Percentiles rank a stretch among this genome's conserved stretches.
These are phyloP conservation scores for Neurospora pannonica DNA, from an alignment of 495 filamentous ascomycete genomes.

Conservation along the genomic window DNA sequence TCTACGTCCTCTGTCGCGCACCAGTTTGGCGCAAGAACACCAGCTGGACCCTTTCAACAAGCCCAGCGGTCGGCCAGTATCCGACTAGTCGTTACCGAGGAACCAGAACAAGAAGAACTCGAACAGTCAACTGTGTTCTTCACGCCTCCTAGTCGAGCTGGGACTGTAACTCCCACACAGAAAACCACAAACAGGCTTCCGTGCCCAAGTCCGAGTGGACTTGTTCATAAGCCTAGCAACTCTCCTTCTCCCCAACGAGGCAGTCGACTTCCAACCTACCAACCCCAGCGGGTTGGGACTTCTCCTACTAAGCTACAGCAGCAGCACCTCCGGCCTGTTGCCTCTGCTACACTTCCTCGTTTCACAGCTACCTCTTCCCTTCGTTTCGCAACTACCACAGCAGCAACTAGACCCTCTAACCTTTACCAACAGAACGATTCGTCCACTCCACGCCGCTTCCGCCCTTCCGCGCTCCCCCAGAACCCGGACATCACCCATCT, in stretches of 20 bases:
- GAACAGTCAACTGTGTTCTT: neutral
- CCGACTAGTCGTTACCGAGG: neutral
- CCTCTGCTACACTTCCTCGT: neutral
- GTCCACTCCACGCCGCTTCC: slow-evolving; percentile 36
- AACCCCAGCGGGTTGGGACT: neutral
- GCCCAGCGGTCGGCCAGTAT: neutral
- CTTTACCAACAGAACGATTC: slow-evolving; percentile 31
- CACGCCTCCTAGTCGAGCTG: neutral
- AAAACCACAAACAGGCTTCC: neutral
- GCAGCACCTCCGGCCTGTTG: neutral
- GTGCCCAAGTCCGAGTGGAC: neutral
- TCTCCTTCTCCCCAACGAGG: neutral
- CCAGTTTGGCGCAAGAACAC: neutral
- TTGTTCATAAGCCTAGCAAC: neutral
- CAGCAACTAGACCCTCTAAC: neutral
- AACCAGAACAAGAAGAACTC: neutral
- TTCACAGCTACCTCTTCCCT: neutral
- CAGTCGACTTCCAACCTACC: neutral
- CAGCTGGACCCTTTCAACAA: neutral
- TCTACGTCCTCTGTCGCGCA: neutral
- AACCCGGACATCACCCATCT: slow-evolving; percentile 67
- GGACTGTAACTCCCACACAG: neutral
- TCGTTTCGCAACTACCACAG: neutral
- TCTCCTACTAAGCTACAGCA: neutral
- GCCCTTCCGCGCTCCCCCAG: slow-evolving; percentile 57